A percentile compares a stretch with the other conserved stretches of the same genome.
Conservation (phyloP, 345 rosid genomes). For the Brassica nigra region DNA sequence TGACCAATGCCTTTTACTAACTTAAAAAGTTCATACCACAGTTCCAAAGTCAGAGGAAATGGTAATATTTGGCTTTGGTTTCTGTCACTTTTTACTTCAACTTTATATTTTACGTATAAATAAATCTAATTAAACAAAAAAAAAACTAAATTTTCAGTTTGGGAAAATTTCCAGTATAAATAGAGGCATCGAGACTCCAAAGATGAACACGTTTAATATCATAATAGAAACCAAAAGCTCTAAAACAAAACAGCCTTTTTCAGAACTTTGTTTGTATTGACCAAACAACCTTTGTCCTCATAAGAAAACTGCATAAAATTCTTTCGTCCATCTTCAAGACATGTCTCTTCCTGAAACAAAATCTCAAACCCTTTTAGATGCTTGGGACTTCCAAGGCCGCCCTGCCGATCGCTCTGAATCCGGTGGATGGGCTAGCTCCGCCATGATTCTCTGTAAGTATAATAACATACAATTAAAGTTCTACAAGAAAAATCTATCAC, state of each 20-base stretch:
- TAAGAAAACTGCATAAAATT: conserved; percentile 5
- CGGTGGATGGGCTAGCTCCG: conserved; percentile 92
- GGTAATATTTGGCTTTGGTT: conserved; percentile 12
- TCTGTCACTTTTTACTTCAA: conserved; percentile 33
- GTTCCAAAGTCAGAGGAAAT: conserved; percentile 46
- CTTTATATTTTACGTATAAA: neutral
- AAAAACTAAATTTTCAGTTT: neutral
- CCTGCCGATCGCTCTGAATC: conserved; percentile 62
- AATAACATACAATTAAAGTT: neutral
- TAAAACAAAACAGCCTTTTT: conserved; percentile 34
- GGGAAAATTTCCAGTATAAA: conserved; percentile 42
- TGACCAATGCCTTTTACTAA: conserved; percentile 15
- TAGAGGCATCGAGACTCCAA: conserved; percentile 19
- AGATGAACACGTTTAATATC: conserved; percentile 21
- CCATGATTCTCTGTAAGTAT: conserved; percentile 79
- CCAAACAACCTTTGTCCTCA: conserved; percentile 11
- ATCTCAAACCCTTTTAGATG: conserved; percentile 61
- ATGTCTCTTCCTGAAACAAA: conserved; percentile 61
- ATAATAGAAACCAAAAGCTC: conserved; percentile 33
- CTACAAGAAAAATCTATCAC: neutral
- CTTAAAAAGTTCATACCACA: conserved; percentile 34
- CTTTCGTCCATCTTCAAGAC: conserved; percentile 17
- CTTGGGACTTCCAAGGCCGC: conserved; percentile 92
- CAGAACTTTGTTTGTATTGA: conserved; percentile 1
- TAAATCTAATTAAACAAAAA: neutral